Percentiles rank a stretch among this genome's conserved stretches.
Evolutionary conservation across 106 monocot genomes (phyloP).

Genomic region (Apostasia shenzhenica): DNA sequence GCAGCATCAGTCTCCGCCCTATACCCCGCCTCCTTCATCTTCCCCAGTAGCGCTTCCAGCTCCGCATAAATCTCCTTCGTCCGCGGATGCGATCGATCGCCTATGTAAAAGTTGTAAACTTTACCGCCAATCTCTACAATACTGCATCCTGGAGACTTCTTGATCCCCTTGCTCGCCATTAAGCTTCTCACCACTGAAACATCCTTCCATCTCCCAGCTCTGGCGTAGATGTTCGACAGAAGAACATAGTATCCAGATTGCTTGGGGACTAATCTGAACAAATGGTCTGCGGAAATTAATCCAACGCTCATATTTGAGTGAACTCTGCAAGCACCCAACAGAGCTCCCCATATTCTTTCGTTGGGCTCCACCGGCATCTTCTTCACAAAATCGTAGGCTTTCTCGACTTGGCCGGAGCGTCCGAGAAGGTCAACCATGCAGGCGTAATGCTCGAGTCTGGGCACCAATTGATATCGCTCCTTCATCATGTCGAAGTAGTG

Average conservation of each 20-base stretch:
- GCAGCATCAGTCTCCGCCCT: constrained; percentile 41
- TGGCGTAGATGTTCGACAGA: constrained; percentile 78
- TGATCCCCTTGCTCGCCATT: constrained; percentile 58
- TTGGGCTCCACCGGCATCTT: constrained; percentile 62
- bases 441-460: constrained; percentile 61
- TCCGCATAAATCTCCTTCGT: constrained; percentile 44
- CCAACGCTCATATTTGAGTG: constrained; percentile 58
- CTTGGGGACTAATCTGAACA: constrained; percentile 59
- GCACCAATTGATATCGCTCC: constrained; percentile 34
- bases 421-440: constrained; percentile 90
- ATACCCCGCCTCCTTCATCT: constrained; percentile 64
- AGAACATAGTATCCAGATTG: constrained; percentile 85
- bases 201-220: constrained; percentile 66
- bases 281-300: constrained; percentile 57
- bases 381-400: constrained; percentile 56
- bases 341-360: constrained; percentile 71
- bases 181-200: constrained; percentile 42
- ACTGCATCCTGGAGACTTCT: constrained; percentile 57
- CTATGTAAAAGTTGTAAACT: constrained; percentile 51
- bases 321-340: constrained; percentile 58
- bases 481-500: constrained; percentile 53
- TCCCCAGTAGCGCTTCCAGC: constrained; percentile 36
- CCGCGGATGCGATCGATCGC: constrained; percentile 39
- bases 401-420: constrained; percentile 46
- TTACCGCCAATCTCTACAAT: constrained; percentile 48